These are phyloP conservation scores for Coniochaeta prunicola DNA, from an alignment of 2,329 filamentous ascomycete species.

Conservation along the genomic window DNA sequence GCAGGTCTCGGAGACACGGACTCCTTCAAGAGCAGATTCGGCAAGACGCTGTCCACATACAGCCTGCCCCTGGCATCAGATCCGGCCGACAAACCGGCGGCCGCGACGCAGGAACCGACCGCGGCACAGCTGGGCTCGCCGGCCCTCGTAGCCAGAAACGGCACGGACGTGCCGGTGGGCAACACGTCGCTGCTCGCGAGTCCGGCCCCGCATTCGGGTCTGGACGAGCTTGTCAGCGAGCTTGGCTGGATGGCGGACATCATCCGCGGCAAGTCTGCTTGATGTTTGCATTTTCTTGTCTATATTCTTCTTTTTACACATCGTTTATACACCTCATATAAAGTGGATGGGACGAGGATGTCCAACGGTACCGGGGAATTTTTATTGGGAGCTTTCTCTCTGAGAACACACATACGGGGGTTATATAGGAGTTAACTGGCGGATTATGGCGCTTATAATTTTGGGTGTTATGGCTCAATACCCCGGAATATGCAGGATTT, in stretches of 20 bases:
- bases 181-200: conserved; percentile 18
- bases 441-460: neutral
- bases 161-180: conserved; percentile 15
- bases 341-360: neutral
- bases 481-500: neutral
- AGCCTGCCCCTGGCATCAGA: conserved; percentile 33
- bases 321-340: neutral
- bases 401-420: neutral
- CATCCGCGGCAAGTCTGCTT: conserved; percentile 19
- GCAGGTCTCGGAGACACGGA: neutral
- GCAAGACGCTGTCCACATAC: conserved; percentile 31
- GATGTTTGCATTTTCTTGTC: neutral
- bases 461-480: neutral
- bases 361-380: neutral
- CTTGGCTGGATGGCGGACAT: conserved; percentile 44
- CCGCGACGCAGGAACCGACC: neutral
- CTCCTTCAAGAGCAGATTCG: conserved; percentile 16
- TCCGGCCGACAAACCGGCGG: conserved; percentile 16
- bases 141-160: conserved; percentile 19
- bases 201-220: conserved; percentile 21
- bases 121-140: conserved; percentile 12
- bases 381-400: neutral
- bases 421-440: neutral
- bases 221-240: conserved; percentile 32
- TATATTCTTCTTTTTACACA: neutral